Evolutionary conservation across 1,284 basidiomycete species (phyloP).

Genomic region (Tylopilus sp.): DNA sequence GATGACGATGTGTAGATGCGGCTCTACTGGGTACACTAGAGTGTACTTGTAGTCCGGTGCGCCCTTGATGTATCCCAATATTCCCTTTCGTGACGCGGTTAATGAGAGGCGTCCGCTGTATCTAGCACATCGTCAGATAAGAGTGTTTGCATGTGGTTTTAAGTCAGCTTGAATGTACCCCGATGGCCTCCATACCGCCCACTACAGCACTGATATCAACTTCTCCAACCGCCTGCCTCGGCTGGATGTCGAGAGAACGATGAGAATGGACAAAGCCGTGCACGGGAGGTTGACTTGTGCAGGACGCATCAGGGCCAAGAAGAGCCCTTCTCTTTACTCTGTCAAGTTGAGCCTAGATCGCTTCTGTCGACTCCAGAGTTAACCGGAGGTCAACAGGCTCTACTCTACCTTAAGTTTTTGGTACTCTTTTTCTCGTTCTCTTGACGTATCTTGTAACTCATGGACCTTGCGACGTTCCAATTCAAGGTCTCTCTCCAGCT

Average conservation of each 20-base stretch:
- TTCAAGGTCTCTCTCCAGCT: slow-evolving; percentile 74
- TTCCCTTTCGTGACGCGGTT: slow-evolving; percentile 42
- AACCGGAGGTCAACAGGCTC: slow-evolving; percentile 1
- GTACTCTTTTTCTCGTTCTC: slow-evolving; percentile 80
- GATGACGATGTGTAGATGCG: slow-evolving; percentile 25
- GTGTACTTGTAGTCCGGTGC: slow-evolving; percentile 19
- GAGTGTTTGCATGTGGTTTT: neutral
- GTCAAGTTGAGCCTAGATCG: slow-evolving; percentile 54
- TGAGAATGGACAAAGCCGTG: slow-evolving; percentile 16
- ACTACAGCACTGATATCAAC: slow-evolving; percentile 55
- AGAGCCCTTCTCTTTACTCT: slow-evolving; percentile 77
- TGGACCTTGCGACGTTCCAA: slow-evolving; percentile 67
- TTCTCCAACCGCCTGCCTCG: slow-evolving; percentile 21
- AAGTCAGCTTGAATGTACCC: slow-evolving; percentile 39
- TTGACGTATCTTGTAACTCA: slow-evolving; percentile 67
- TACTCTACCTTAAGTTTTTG: slow-evolving; percentile 76
- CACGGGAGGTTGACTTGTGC: slow-evolving; percentile 14
- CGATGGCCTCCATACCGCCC: slow-evolving; percentile 66
- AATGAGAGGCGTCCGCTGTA: slow-evolving; percentile 69
- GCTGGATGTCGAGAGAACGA: slow-evolving; percentile 19
- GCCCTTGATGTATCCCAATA: slow-evolving; percentile 33
- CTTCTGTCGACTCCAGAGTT: slow-evolving; percentile 54
- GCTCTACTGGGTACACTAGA: slow-evolving; percentile 12
- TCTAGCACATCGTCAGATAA: slow-evolving; percentile 37
- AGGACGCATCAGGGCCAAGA: slow-evolving; percentile 39